Evolutionary conservation across 1,284 basidiomycete species (phyloP).

Genomic region (Grifola frondosa): DNA sequence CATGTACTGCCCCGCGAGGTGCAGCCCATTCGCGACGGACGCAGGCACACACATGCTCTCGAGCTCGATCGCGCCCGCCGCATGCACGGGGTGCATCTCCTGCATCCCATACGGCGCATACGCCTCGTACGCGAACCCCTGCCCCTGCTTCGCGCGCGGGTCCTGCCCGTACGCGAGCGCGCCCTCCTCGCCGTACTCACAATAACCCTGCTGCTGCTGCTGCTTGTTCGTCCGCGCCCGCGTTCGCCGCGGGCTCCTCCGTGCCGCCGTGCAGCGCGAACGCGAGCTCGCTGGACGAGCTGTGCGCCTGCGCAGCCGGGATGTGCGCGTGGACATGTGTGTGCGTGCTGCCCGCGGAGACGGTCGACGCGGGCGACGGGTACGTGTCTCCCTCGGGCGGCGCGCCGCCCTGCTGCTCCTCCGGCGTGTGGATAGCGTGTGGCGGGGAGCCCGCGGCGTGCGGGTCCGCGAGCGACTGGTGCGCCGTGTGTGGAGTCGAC

Average conservation of each 20-base stretch:
- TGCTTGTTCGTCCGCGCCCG: not conserved
- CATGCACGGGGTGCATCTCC: constrained; percentile 15
- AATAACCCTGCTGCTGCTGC: not conserved
- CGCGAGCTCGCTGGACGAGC: constrained; percentile 24
- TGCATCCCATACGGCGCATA: constrained; percentile 8
- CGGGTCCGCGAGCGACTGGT: too few relatives aligned
- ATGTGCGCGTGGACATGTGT: constrained; percentile 10
- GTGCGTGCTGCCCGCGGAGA: constrained; percentile 17
- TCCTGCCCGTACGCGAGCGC: constrained; percentile 3
- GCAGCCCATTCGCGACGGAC: constrained; percentile 10
- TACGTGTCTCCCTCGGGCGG: constrained; percentile 15
- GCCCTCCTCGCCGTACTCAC: not conserved
- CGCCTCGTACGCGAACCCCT: constrained; percentile 3
- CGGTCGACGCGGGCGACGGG: constrained; percentile 19
- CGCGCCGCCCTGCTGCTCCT: constrained; percentile 4
- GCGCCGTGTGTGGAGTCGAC: constrained; percentile 12
- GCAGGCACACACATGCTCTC: constrained; percentile 25
- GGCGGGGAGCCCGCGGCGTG: constrained; percentile 13
- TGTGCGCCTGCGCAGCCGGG: too few relatives aligned
- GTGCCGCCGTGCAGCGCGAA: constrained; percentile 20
- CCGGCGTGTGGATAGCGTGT: constrained; percentile 6
- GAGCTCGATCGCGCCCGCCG: constrained; percentile 23
- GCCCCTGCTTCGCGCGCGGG: constrained; percentile 4
- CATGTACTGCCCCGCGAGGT: constrained; percentile 22
- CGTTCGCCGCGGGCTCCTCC: not conserved